Conservation (phyloP, 164 flowering plant genomes). For the Vitis amurensis region DNA sequence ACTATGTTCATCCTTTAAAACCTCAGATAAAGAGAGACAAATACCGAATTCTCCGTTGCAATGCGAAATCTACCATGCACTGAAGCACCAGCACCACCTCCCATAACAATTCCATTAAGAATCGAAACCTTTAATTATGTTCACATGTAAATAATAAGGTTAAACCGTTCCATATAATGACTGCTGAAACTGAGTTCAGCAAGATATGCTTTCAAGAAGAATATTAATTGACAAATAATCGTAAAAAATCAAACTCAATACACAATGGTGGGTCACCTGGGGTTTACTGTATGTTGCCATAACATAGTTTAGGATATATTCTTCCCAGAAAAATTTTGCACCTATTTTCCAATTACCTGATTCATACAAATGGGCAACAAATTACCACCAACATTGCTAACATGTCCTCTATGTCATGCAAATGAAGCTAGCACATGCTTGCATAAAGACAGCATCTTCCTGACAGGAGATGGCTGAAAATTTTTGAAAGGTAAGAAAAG, state of each 20-base stretch:
- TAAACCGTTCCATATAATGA: not conserved
- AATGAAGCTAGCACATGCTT: no score
- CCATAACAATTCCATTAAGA: conserved; percentile 93
- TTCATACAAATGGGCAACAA: conserved; percentile 6
- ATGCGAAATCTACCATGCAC: conserved; percentile 90
- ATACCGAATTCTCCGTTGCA: conserved; percentile 91
- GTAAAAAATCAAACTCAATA: no score
- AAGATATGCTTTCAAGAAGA: no score
- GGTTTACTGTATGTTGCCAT: conserved; percentile 73
- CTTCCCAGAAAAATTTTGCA: conserved; percentile 46
- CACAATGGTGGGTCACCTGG: conserved; percentile 38
- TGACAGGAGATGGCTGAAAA: no score
- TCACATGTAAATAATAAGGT: conserved; percentile 11
- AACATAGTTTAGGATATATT: conserved; percentile 52
- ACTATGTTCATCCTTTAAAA: not conserved
- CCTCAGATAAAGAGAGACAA: conserved; percentile 3
- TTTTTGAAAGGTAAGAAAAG: no score
- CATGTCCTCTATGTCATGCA: not conserved
- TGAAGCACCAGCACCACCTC: conserved; percentile 91
- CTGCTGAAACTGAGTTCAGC: no score
- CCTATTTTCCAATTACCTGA: conserved; percentile 63
- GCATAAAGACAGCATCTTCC: no score
- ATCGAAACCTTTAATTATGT: conserved; percentile 68
- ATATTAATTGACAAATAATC: no score
- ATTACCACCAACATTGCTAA: not conserved